Evolutionary conservation across 257 asterid species (phyloP).

Genomic region (Orobanche coerulescens): DNA sequence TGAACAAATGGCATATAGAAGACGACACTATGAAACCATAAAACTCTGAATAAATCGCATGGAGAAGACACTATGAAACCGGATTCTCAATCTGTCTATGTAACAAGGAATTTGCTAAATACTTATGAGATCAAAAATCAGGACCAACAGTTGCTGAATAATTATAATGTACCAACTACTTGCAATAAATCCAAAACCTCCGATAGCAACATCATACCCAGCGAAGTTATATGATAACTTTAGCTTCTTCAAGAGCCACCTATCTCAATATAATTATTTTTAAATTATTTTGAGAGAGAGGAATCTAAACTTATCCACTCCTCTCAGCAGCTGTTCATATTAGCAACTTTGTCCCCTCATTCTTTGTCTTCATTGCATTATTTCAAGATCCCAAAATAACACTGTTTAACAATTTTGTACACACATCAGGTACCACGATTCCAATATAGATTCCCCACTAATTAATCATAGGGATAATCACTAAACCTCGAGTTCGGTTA

Average conservation of each 20-base stretch:
- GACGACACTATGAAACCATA: too few relatives aligned
- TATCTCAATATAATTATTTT: background rate
- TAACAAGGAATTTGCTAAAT: too few relatives aligned
- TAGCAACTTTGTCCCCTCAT: constrained; percentile 4
- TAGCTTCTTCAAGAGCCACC: background rate
- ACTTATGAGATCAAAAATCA: too few relatives aligned
- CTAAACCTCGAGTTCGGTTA: too few relatives aligned
- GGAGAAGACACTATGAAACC: too few relatives aligned
- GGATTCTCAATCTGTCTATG: too few relatives aligned
- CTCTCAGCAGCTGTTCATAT: background rate
- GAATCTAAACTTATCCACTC: constrained; percentile 8
- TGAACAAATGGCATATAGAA: too few relatives aligned
- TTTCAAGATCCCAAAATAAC: too few relatives aligned
- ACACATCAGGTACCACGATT: background rate
- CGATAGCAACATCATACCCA: constrained; percentile 22
- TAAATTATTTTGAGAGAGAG: constrained; percentile 15
- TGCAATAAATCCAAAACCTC: background rate
- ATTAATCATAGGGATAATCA: too few relatives aligned
- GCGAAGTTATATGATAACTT: background rate
- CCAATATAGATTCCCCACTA: background rate
- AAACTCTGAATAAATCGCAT: too few relatives aligned
- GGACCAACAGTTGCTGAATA: too few relatives aligned
- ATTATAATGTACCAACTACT: background rate
- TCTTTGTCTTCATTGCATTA: background rate
- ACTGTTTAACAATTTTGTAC: background rate